Evolutionary conservation across 345 rosid species (phyloP).

Genomic region (Corchorus olitorius): DNA sequence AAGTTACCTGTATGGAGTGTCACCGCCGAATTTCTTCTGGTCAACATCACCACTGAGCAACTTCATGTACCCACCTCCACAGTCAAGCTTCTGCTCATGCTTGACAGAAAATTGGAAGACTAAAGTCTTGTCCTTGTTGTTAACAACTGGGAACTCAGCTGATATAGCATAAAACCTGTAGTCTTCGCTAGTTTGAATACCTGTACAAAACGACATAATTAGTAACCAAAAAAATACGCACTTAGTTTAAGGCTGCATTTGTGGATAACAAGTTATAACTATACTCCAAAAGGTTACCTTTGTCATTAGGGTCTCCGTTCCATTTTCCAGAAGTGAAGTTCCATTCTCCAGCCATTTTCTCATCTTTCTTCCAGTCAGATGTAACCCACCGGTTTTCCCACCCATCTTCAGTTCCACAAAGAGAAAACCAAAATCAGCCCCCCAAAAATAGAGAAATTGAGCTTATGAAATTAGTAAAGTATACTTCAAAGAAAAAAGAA

Average conservation of each 20-base stretch:
- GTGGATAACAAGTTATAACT: background rate
- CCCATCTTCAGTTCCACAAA: conserved; percentile 55
- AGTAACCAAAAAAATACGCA: background rate
- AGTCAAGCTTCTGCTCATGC: conserved; percentile 99
- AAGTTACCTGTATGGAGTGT: conserved; percentile 82
- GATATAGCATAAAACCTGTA: conserved; percentile 97
- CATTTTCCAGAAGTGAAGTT: conserved; percentile 92
- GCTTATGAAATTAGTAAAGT: background rate
- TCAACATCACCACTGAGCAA: conserved; percentile 84
- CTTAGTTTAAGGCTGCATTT: background rate
- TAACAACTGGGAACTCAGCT: conserved; percentile 88
- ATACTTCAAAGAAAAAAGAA: background rate
- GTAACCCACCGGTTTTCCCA: conserved; percentile 93
- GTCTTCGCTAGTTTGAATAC: conserved; percentile 98
- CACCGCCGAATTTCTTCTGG: conserved; percentile 98
- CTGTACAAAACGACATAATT: conserved; percentile 34
- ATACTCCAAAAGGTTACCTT: conserved; percentile 52
- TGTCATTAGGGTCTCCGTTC: conserved; percentile 83
- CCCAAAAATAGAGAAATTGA: background rate
- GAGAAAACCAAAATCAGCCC: background rate
- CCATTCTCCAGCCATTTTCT: conserved; percentile 87
- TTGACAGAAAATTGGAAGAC: conserved; percentile 98
- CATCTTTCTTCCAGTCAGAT: conserved; percentile 96
- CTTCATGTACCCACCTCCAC: conserved; percentile 99
- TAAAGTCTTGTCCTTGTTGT: conserved; percentile 85